Conservation (phyloP, 179 eudicot species). For the Silene noctiflora region DNA sequence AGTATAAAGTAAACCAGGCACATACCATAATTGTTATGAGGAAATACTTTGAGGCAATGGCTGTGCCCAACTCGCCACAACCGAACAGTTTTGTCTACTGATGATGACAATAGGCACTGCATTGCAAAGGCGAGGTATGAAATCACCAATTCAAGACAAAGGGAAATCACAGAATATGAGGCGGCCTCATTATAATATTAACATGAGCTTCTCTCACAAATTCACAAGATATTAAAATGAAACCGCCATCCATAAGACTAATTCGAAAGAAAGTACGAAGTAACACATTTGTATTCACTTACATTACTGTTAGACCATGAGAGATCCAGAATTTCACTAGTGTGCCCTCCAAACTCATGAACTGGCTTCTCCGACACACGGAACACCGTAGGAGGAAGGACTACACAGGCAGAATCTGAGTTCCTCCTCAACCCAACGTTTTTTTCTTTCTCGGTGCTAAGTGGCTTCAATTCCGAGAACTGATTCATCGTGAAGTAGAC, state of each 20-base stretch:
- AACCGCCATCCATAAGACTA: too few species aligned
- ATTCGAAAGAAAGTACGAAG: background rate
- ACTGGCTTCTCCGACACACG: slow-evolving; percentile 70
- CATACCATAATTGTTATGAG: slow-evolving; percentile 78
- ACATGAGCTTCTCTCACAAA: too few species aligned
- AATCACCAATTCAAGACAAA: background rate
- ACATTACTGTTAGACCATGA: slow-evolving; percentile 85
- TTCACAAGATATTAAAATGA: too few species aligned
- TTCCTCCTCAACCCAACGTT: slow-evolving; percentile 40
- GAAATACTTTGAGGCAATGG: slow-evolving; percentile 59
- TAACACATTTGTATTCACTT: slow-evolving; percentile 29
- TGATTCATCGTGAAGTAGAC: slow-evolving; percentile 68
- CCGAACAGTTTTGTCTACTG: slow-evolving; percentile 78
- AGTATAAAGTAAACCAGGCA: background rate
- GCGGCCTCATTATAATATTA: too few species aligned
- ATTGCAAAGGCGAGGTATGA: slow-evolving; percentile 24
- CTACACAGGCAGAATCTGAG: slow-evolving; percentile 71
- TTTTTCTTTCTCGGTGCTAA: slow-evolving; percentile 45
- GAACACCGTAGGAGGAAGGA: slow-evolving; percentile 77
- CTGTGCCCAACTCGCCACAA: slow-evolving; percentile 73
- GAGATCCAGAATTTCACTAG: slow-evolving; percentile 66
- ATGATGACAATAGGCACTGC: slow-evolving; percentile 77
- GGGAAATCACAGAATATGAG: too few species aligned
- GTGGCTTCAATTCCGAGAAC: slow-evolving; percentile 60
- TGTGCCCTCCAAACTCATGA: slow-evolving; percentile 71